A percentile compares a stretch with the other conserved stretches of the same genome.
phyloP scores from a whole-genome alignment of 2,329 filamentous ascomycete species.

The Aulographum hederae region DNA sequence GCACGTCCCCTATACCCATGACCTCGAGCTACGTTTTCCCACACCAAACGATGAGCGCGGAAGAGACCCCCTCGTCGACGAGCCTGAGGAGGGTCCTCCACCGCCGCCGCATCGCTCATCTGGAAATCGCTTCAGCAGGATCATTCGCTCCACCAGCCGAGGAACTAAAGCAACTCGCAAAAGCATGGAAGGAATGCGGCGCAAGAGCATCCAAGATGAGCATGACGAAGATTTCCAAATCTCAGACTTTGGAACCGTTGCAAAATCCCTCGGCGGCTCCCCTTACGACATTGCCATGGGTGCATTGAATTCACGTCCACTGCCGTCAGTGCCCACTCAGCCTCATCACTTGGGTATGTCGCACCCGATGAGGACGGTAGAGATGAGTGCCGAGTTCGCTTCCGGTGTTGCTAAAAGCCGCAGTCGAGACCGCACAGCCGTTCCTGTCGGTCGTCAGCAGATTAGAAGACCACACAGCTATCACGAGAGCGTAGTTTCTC shows the following conservation, averaged over 20 bases:
- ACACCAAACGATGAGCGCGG: too few relatives aligned
- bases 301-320: conserved; percentile 1
- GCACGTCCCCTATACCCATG: too few relatives aligned
- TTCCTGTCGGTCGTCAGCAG: conserved; percentile 7
- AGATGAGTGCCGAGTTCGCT: conserved; percentile 17
- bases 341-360: conserved; percentile 17
- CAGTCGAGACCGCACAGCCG: conserved; percentile 15
- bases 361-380: conserved; percentile 13
- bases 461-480: conserved; percentile 12
- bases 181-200: too few relatives aligned
- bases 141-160: too few relatives aligned
- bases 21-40: neutral
- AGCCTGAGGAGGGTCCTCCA: too few relatives aligned
- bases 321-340: conserved; percentile 6
- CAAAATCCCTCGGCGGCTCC: conserved; percentile 20
- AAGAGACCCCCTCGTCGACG: too few relatives aligned
- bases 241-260: conserved; percentile 22
- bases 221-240: too few relatives aligned
- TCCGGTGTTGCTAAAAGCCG: conserved; percentile 16
- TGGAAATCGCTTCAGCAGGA: too few relatives aligned
- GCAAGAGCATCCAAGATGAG: too few relatives aligned
- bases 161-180: too few relatives aligned
- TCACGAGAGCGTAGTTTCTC: too few relatives aligned
- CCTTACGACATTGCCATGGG: conserved; percentile 23
- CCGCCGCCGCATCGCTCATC: too few relatives aligned